phyloP scores from a whole-genome alignment of 495 filamentous ascomycete genomes.

The Trichoderma asperelloides region DNA sequence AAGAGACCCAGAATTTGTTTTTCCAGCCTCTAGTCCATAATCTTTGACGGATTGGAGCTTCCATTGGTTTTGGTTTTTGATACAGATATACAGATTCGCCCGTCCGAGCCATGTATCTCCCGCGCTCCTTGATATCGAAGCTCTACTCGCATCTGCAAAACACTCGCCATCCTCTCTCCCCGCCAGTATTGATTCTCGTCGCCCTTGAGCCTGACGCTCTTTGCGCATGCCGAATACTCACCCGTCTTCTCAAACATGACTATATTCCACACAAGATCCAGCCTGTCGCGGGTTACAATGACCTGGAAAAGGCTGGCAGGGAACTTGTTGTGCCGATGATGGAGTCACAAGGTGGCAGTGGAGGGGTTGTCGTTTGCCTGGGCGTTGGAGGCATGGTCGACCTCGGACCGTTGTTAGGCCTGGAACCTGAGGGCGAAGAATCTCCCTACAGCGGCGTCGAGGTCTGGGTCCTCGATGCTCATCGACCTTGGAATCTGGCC shows the following conservation, averaged over 20 bases:
- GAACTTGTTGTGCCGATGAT: conserved; percentile 76
- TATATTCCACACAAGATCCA: conserved; percentile 98
- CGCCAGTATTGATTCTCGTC: conserved; percentile 85
- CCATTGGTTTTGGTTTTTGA: background rate
- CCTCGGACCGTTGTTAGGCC: conserved; percentile 60
- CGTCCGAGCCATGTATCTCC: conserved; percentile 71
- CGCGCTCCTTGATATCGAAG: conserved; percentile 76
- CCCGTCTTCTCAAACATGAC: conserved; percentile 83
- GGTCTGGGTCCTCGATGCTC: conserved; percentile 87
- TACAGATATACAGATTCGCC: conserved; percentile 21
- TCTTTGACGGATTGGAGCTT: conserved; percentile 1
- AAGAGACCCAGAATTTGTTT: background rate
- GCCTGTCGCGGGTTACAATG: conserved; percentile 85
- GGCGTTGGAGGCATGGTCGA: conserved; percentile 90
- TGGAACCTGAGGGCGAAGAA: conserved; percentile 51
- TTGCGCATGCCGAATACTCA: conserved; percentile 90
- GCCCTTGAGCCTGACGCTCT: conserved; percentile 92
- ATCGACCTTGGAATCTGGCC: conserved; percentile 87
- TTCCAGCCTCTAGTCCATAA: background rate
- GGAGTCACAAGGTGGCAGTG: conserved; percentile 65
- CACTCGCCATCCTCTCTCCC: conserved; percentile 72
- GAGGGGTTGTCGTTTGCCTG: conserved; percentile 83
- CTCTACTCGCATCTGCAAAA: conserved; percentile 81
- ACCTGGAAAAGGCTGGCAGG: conserved; percentile 67
- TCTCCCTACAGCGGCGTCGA: conserved; percentile 64